These are phyloP conservation scores for Calonectria fujianensis DNA, from an alignment of 2,329 filamentous ascomycete genomes.

Conservation along the genomic window DNA sequence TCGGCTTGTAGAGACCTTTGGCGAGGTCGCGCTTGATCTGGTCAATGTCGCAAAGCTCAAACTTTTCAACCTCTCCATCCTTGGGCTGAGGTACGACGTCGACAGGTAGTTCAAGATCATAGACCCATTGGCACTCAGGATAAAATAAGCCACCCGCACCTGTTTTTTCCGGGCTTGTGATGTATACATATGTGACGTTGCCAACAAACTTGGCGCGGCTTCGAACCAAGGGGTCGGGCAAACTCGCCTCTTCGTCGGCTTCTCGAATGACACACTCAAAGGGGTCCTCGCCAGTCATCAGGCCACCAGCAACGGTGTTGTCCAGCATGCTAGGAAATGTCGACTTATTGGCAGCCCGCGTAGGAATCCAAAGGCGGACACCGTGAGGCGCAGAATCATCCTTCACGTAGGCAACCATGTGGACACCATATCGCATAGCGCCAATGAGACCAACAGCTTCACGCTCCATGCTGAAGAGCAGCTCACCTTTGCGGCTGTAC, in stretches of 20 bases:
- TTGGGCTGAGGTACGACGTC: conserved; percentile 83
- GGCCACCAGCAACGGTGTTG: conserved; percentile 89
- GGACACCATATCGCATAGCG: conserved; percentile 85
- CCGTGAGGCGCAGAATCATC: conserved; percentile 66
- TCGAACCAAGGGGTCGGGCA: conserved; percentile 82
- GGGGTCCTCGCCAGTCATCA: conserved; percentile 86
- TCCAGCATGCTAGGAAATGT: conserved; percentile 96
- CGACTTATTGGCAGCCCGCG: conserved; percentile 84
- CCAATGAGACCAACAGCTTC: conserved; percentile 84
- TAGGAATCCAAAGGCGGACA: conserved; percentile 89
- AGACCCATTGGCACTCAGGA: conserved; percentile 94
- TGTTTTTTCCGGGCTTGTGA: conserved; percentile 84
- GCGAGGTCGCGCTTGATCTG: conserved; percentile 83
- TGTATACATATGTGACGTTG: conserved; percentile 88
- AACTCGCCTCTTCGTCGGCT: conserved; percentile 89
- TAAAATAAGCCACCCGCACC: conserved; percentile 89
- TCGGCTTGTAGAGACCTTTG: conserved; percentile 90
- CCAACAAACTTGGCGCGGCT: conserved; percentile 76
- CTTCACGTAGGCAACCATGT: conserved; percentile 84
- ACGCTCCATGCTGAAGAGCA: conserved; percentile 87
- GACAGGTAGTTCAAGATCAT: conserved; percentile 86
- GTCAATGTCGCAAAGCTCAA: conserved; percentile 85
- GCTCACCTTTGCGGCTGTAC: conserved; percentile 77
- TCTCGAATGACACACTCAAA: conserved; percentile 91
- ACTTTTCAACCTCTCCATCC: conserved; percentile 92